Evolutionary conservation across 768 basidiomycete genomes (phyloP), one percentile per base, ranked within the genome.

Genomic region (Hygrophorus russula): DNA sequence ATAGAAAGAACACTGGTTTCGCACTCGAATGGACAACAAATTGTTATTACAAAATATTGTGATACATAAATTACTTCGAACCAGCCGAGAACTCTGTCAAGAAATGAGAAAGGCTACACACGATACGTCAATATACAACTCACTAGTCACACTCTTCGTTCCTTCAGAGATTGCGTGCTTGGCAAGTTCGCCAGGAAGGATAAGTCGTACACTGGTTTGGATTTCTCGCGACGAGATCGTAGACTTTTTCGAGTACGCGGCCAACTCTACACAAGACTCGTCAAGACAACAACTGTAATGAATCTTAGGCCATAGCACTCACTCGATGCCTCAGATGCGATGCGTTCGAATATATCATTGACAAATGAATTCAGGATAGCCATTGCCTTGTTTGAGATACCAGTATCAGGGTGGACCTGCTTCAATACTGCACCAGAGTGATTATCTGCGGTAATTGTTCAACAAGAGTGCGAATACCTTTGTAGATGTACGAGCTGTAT

Each of bases 91-190:
- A n/a, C 8, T 35, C 33, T 17, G 33, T 24, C 24, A 24, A 24
- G 24, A 7, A 7, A 24, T 24, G 13, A n/a, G 3, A 13, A 35
- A 35, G n/a, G 10, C 13, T 35, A 5, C 33, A n/a, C 17, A 35
- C 33, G 17, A 35, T n/a, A n/a, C n/a, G n/a, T 35, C 9, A n/a
- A 35, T n/a, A n/a, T 35, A 5, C 17, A 34, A 38, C 13, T 15
- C n/a, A 41, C 40, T 73, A 46, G 70, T 73, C 14, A 73, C 70
- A 13, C 69, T 70, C 57, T 73, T 73, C 44, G 71, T 72, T 46
- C 94, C 94, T 65, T 98, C 94, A 19, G 91, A 94, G 63, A 97
- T 96, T 44, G 94, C 94, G 60, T 98, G 94, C 73, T 98, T 98
- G 58, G 92, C 87, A 35, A 98, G 79, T 67, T 97, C 93, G 66